Evolutionary conservation across 768 basidiomycete species (phyloP).

Genomic region (Russula lepida): DNA sequence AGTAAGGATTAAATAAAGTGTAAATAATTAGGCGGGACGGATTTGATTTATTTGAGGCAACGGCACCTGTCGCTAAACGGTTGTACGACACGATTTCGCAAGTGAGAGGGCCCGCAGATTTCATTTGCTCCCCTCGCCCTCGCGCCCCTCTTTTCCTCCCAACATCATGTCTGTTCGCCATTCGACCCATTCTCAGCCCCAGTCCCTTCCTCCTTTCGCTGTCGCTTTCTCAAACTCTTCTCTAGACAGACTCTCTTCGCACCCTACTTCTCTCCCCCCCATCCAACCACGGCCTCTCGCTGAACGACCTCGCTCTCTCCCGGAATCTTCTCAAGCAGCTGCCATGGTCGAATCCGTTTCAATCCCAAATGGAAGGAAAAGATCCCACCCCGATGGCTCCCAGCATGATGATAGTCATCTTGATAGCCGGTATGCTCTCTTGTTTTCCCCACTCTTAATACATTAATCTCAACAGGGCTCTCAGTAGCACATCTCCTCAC

Average conservation of each 20-base stretch:
- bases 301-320: constrained; percentile 23
- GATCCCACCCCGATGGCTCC: constrained; percentile 20
- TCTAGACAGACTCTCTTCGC: constrained; percentile 40
- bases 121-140: background rate
- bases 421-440: constrained; percentile 19
- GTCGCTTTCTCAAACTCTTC: constrained; percentile 61
- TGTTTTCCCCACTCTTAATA: constrained; percentile 15
- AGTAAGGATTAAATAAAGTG: background rate
- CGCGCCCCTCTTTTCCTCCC: background rate
- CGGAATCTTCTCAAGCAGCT: constrained; percentile 20
- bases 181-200: constrained; percentile 39
- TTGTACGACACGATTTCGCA: constrained; percentile 1
- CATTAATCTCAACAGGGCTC: constrained; percentile 17
- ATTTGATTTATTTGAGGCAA: background rate
- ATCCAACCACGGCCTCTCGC: constrained; percentile 42
- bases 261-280: constrained; percentile 54
- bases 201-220: constrained; percentile 72
- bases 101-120: background rate
- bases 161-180: constrained; percentile 26
- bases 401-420: constrained; percentile 8
- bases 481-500: constrained; percentile 35
- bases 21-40: background rate
- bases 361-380: constrained; percentile 24
- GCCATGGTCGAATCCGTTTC: constrained; percentile 17
- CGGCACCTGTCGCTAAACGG: background rate